Evolutionary conservation across 805 yeast genomes (phyloP).

Genomic region (Metschnikowia anglica): DNA sequence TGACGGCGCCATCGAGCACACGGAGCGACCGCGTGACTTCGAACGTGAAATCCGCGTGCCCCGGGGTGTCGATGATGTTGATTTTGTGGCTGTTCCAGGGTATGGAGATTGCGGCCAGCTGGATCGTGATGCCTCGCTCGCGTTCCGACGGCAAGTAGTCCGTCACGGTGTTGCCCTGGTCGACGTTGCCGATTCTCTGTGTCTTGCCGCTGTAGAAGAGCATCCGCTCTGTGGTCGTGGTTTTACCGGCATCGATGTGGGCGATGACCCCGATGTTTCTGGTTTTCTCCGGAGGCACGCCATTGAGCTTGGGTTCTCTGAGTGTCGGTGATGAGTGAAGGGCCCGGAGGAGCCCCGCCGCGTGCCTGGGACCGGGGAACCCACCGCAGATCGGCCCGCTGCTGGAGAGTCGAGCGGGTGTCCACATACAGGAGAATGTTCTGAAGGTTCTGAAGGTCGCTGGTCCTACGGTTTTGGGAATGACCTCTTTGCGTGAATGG

Average conservation of each 20-base stretch:
- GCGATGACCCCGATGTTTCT: conserved; percentile 96
- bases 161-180: conserved; percentile 94
- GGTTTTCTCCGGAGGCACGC: conserved; percentile 38
- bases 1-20: conserved; percentile 92
- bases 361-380: too few relatives aligned
- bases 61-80: conserved; percentile 94
- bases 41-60: conserved; percentile 96
- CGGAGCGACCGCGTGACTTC: conserved; percentile 88
- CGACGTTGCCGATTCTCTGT: conserved; percentile 83
- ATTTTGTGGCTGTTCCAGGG: conserved; percentile 78
- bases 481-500: background rate
- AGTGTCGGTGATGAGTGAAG: conserved; percentile 2
- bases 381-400: background rate
- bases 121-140: conserved; percentile 92
- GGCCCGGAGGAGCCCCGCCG: background rate
- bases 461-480: background rate
- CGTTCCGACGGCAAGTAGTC: conserved; percentile 90
- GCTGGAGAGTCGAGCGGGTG: background rate
- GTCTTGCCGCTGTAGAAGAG: conserved; percentile 86
- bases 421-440: background rate
- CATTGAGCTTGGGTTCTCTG: conserved; percentile 24
- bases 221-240: conserved; percentile 96
- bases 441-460: background rate
- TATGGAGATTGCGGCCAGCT: conserved; percentile 90
- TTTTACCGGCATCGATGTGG: conserved; percentile 98